Percentiles rank a stretch among this genome's conserved stretches.
These are phyloP conservation scores for Poa pratensis DNA, from an alignment of 176 grass and related monocot genomes.

Conservation along the genomic window DNA sequence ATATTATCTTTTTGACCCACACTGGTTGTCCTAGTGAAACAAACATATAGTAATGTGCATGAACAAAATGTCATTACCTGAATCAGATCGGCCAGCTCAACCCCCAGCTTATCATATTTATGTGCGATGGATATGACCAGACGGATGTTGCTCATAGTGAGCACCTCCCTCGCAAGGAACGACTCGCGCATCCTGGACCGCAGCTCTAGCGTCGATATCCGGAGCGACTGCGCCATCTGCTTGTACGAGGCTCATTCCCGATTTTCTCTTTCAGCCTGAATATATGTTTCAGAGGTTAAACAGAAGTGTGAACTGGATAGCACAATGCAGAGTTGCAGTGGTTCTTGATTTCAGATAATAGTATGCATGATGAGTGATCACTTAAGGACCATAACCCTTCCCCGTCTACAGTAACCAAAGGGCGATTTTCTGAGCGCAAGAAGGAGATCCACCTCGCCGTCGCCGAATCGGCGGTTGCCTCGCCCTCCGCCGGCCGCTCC, in stretches of 20 bases:
- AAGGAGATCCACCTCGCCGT: no score
- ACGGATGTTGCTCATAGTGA: conserved; percentile 92
- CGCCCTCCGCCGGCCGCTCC: no score
- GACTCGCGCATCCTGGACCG: conserved; percentile 66
- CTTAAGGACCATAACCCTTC: no score
- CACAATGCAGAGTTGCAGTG: background rate
- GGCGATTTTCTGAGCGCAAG: no score
- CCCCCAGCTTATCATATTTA: conserved; percentile 91
- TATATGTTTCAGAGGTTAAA: background rate
- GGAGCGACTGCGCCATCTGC: conserved; percentile 60
- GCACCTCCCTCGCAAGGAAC: conserved; percentile 82
- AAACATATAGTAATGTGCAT: conserved; percentile 5
- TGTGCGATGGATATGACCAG: conserved; percentile 97
- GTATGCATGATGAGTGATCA: background rate
- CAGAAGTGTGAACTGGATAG: background rate
- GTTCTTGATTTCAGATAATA: conserved; percentile 4
- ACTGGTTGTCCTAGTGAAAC: background rate
- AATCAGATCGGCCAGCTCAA: conserved; percentile 89
- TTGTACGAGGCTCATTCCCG: conserved; percentile 86
- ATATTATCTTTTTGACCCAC: background rate
- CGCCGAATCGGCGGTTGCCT: no score
- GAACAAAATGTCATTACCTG: conserved; percentile 54
- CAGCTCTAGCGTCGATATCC: conserved; percentile 67
- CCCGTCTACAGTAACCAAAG: no score
- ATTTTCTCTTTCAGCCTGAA: conserved; percentile 86